Conservation (phyloP, 2,329 filamentous ascomycete genomes). For the Pestalotiopsis sp. region DNA sequence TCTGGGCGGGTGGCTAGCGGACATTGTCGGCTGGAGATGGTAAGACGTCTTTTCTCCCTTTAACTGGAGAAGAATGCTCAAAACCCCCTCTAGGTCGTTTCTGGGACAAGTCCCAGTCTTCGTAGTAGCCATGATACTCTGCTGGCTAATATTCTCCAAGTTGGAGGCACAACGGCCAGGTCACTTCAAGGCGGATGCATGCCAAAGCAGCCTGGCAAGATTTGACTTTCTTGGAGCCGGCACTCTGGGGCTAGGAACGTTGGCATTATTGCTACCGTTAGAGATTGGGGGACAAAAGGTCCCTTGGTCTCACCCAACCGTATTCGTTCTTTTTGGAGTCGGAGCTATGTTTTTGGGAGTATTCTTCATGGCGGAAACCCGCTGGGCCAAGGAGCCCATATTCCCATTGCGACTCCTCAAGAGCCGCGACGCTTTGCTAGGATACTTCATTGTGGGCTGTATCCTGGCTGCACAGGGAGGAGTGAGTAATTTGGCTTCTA, state of each 20-base stretch:
- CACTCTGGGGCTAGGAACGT: background rate
- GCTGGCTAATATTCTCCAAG: slow-evolving; percentile 31
- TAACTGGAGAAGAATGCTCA: background rate
- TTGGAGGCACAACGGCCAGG: background rate
- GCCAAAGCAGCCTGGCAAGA: background rate
- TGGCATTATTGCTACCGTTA: background rate
- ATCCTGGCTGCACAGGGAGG: background rate
- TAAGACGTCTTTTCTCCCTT: background rate
- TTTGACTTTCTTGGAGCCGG: background rate
- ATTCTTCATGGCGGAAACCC: background rate
- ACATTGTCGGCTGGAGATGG: slow-evolving; percentile 66
- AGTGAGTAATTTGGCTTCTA: background rate
- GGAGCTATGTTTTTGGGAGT: background rate
- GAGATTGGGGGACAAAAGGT: background rate
- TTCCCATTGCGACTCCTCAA: background rate
- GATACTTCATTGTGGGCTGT: background rate
- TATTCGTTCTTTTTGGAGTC: background rate
- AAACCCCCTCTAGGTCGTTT: slow-evolving; percentile 48
- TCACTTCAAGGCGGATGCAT: background rate
- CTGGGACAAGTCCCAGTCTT: slow-evolving; percentile 58
- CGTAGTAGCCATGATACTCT: slow-evolving; percentile 45
- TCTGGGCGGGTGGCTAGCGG: slow-evolving; percentile 61
- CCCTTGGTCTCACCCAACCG: background rate
- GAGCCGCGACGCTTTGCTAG: background rate
- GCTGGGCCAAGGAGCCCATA: background rate